phyloP scores from a whole-genome alignment of 352 stramenopile species.

The Phytophthora palmivora region DNA sequence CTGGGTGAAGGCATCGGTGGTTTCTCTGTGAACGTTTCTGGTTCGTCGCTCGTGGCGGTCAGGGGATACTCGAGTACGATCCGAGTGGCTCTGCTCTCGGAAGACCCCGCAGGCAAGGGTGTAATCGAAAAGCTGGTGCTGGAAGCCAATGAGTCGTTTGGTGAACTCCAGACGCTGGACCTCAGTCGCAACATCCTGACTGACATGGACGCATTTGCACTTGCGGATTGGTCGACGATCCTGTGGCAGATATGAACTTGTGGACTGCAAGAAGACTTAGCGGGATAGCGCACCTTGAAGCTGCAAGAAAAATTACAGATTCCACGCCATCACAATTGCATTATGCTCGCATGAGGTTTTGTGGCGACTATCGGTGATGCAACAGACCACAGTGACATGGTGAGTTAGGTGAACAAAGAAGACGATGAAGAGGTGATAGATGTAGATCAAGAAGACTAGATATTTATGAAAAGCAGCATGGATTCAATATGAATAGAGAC shows the following conservation, averaged over 20 bases:
- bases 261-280: slow-evolving; percentile 21
- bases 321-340: slow-evolving; percentile 62
- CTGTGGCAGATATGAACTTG: slow-evolving; percentile 19
- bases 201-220: slow-evolving; percentile 49
- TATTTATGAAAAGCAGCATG: slow-evolving; percentile 31
- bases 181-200: slow-evolving; percentile 70
- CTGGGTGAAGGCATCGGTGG: too few species aligned
- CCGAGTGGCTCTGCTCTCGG: too few species aligned
- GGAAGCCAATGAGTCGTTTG: slow-evolving; percentile 32
- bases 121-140: too few species aligned
- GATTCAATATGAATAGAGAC: slow-evolving; percentile 32
- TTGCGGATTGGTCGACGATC: slow-evolving; percentile 49
- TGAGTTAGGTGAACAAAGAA: slow-evolving; percentile 12
- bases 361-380: slow-evolving; percentile 18
- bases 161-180: slow-evolving; percentile 42
- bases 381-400: neutral
- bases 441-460: slow-evolving; percentile 18
- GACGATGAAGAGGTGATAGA: slow-evolving; percentile 25
- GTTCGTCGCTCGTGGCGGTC: too few species aligned
- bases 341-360: slow-evolving; percentile 37
- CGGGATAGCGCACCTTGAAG: slow-evolving; percentile 36
- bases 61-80: slow-evolving; percentile 7
- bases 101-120: too few species aligned
- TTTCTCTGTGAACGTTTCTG: too few species aligned
- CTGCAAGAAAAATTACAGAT: slow-evolving; percentile 78